A percentile compares a stretch with the other conserved stretches of the same genome.
Evolutionary conservation across 331 rosid species (phyloP).

Genomic region (Stylosanthes scabra): DNA sequence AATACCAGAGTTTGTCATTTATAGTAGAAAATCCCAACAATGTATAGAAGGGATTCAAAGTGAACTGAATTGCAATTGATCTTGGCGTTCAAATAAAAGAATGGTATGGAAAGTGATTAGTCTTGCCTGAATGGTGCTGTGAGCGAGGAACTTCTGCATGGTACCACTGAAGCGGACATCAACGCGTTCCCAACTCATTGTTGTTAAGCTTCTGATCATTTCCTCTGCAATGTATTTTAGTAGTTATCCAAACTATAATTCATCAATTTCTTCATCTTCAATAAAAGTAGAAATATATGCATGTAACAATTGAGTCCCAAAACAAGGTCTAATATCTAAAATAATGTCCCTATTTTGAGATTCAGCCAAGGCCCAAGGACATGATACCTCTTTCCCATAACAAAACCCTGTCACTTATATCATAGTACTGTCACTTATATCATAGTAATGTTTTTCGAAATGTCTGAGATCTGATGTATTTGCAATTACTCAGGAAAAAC

Average conservation of each 20-base stretch:
- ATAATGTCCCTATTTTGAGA: slow-evolving; percentile 16
- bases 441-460: not conserved
- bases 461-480: not conserved
- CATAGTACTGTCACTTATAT: not conserved
- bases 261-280: slow-evolving; percentile 23
- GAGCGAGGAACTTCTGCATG: slow-evolving; percentile 71
- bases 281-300: slow-evolving; percentile 29
- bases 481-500: slow-evolving; percentile 8
- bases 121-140: slow-evolving; percentile 87
- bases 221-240: slow-evolving; percentile 59
- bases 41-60: too few relatives aligned
- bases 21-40: too few relatives aligned
- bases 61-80: too few relatives aligned
- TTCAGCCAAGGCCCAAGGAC: slow-evolving; percentile 31
- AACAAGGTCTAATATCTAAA: not conserved
- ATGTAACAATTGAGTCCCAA: slow-evolving; percentile 21
- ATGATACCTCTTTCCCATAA: not conserved
- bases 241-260: slow-evolving; percentile 6
- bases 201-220: slow-evolving; percentile 79
- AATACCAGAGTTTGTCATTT: too few relatives aligned
- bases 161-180: slow-evolving; percentile 81
- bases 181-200: slow-evolving; percentile 84
- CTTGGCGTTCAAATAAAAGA: too few relatives aligned
- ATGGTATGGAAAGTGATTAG: not conserved
- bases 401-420: slow-evolving; percentile 9